Evolutionary conservation across 2,329 filamentous ascomycete genomes (phyloP).

Genomic region (Cercospora beticola): DNA sequence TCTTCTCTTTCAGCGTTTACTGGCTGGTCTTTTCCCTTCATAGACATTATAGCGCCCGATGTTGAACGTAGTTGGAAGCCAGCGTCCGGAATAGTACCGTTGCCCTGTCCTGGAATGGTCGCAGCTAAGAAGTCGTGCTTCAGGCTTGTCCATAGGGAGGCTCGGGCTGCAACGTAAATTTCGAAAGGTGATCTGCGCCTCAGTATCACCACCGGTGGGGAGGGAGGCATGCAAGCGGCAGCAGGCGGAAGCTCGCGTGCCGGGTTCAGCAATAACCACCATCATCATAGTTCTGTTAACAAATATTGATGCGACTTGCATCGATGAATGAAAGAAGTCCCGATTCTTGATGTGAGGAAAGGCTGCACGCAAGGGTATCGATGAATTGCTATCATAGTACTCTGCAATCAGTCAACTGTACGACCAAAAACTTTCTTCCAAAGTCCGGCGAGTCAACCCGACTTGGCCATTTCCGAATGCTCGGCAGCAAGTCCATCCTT

Average conservation of each 20-base stretch:
- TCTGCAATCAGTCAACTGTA: neutral
- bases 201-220: no score
- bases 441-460: conserved; percentile 1
- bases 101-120: neutral
- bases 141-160: no score
- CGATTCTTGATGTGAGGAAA: neutral
- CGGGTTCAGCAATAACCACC: no score
- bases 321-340: no score
- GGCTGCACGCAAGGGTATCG: neutral
- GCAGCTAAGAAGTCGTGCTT: neutral
- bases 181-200: no score
- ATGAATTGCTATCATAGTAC: neutral
- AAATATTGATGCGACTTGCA: no score
- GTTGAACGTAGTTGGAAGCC: neutral
- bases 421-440: neutral
- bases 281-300: no score
- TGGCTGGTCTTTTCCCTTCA: no score
- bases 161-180: no score
- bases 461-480: conserved; percentile 24
- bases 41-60: neutral
- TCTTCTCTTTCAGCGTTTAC: no score
- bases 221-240: no score
- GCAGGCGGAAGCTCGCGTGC: no score
- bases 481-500: conserved; percentile 23
- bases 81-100: neutral